Conservation (phyloP, 225 moss, liverwort and hornwort genomes). For the Neckera pumila region DNA sequence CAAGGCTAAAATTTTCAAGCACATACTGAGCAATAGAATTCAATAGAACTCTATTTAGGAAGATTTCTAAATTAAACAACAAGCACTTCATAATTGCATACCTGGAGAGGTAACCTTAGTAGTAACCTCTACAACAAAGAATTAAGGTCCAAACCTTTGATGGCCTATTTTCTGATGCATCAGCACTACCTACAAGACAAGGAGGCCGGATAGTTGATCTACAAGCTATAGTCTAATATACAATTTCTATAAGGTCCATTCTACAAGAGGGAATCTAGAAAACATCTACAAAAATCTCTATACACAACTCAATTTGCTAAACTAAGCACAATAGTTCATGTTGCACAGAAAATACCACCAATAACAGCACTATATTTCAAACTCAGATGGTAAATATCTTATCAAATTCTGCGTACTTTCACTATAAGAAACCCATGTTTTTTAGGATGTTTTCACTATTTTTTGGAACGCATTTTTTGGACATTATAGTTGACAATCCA, state of each 20-base stretch:
- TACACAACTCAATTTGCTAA: slow-evolving; percentile 3
- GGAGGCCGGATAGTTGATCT: background rate
- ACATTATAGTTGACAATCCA: too few relatives aligned
- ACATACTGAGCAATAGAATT: background rate
- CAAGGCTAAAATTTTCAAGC: background rate
- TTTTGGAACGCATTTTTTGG: too few relatives aligned
- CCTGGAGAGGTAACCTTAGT: background rate
- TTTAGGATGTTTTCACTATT: too few relatives aligned
- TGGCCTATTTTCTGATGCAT: background rate
- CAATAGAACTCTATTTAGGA: background rate
- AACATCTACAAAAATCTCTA: background rate
- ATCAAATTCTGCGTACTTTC: background rate
- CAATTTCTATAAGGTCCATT: background rate
- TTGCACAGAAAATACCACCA: background rate
- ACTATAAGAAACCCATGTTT: too few relatives aligned
- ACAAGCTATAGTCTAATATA: background rate
- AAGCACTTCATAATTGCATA: background rate
- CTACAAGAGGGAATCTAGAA: background rate
- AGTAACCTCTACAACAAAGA: background rate
- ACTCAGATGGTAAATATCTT: background rate
- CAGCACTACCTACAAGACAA: background rate
- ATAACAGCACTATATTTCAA: background rate
- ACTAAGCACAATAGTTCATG: background rate
- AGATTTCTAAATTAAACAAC: background rate
- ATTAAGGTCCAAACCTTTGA: background rate